Evolutionary conservation across 305 asterid genomes (phyloP).

Genomic region (Euphrasia arctica): DNA sequence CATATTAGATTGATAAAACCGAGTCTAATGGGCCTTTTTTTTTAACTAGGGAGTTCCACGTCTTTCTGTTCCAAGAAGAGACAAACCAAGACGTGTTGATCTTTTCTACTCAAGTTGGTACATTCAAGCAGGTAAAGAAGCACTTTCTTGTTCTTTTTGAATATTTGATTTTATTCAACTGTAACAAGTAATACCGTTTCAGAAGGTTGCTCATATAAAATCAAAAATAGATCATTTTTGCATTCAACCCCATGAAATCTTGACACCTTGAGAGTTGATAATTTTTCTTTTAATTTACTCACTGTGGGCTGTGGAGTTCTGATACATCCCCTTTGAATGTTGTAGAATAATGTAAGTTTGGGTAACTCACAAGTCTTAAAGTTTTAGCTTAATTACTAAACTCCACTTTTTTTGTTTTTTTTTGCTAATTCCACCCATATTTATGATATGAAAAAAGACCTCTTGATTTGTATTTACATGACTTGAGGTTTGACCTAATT

Average conservation of each 20-base stretch:
- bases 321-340: no score
- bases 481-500: no score
- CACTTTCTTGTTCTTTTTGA: slow-evolving; percentile 9
- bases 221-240: background rate
- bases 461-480: no score
- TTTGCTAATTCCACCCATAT: no score
- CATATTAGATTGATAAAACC: slow-evolving; percentile 5
- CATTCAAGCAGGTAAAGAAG: slow-evolving; percentile 70
- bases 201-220: background rate
- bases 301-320: no score
- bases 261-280: background rate
- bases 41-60: slow-evolving; percentile 66
- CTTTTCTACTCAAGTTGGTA: slow-evolving; percentile 84
- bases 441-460: no score
- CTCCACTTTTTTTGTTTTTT: no score
- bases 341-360: no score
- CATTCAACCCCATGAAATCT: slow-evolving; percentile 2
- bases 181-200: background rate
- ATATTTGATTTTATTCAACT: slow-evolving; percentile 9
- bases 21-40: slow-evolving; percentile 16
- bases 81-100: slow-evolving; percentile 83
- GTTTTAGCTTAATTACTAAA: no score
- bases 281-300: no score
- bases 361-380: no score
- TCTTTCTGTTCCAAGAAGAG: slow-evolving; percentile 53